Percentiles rank a stretch among this genome's conserved stretches.
Evolutionary conservation across 495 filamentous ascomycete species (phyloP).

Genomic region (Aspergillus bertholletiae): DNA sequence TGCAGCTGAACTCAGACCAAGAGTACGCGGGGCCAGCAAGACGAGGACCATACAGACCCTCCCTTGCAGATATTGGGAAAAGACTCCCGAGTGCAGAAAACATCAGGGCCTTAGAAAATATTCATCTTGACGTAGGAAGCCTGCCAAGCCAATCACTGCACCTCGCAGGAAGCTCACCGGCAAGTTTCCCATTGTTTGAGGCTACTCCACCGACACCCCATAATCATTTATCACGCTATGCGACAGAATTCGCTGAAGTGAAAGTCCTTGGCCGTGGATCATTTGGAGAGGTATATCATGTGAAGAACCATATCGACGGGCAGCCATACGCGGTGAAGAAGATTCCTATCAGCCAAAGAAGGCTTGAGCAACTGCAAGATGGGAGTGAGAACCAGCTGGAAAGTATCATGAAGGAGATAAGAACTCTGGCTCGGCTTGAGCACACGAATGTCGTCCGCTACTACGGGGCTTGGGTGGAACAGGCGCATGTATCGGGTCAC

Average conservation of each 20-base stretch:
- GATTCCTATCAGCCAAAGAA: conserved; percentile 45
- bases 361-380: conserved; percentile 42
- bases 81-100: conserved; percentile 17
- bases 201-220: conserved; percentile 14
- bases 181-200: conserved; percentile 31
- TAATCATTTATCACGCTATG: conserved; percentile 35
- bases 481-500: conserved; percentile 27
- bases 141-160: conserved; percentile 22
- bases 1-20: conserved; percentile 5
- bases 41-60: conserved; percentile 8
- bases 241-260: conserved; percentile 40
- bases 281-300: conserved; percentile 52
- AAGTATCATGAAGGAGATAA: conserved; percentile 50
- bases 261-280: conserved; percentile 48
- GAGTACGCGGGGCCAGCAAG: conserved; percentile 3
- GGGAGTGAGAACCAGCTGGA: conserved; percentile 46
- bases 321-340: conserved; percentile 54
- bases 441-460: conserved; percentile 54
- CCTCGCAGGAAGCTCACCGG: conserved; percentile 33
- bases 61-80: conserved; percentile 14
- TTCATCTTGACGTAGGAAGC: conserved; percentile 20
- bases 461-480: conserved; percentile 51
- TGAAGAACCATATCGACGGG: conserved; percentile 48
- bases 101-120: conserved; percentile 18
- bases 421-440: conserved; percentile 51